These are phyloP conservation scores for Draba incana DNA, from an alignment of 345 rosid species.

Conservation along the genomic window DNA sequence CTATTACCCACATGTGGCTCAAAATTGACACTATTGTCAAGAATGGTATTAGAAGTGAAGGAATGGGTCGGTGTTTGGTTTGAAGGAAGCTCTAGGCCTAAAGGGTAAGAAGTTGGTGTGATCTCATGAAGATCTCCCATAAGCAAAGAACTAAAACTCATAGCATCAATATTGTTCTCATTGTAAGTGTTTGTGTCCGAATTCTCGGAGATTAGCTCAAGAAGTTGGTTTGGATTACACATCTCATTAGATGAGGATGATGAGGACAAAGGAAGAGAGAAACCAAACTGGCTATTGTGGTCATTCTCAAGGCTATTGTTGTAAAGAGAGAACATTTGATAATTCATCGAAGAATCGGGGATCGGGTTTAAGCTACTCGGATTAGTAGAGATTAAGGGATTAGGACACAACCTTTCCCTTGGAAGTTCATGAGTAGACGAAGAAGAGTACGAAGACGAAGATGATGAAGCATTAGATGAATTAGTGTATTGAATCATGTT, in stretches of 20 bases:
- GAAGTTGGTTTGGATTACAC: slow-evolving; percentile 30
- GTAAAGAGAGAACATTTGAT: slow-evolving; percentile 37
- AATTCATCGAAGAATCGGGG: slow-evolving; percentile 23
- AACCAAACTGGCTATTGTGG: slow-evolving; percentile 29
- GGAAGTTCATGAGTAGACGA: slow-evolving; percentile 38
- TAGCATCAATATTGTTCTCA: slow-evolving; percentile 31
- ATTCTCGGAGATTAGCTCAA: slow-evolving; percentile 36
- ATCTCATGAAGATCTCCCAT: slow-evolving; percentile 44
- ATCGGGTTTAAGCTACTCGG: slow-evolving; percentile 32
- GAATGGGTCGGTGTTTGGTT: slow-evolving; percentile 46
- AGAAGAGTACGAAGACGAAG: slow-evolving; percentile 42
- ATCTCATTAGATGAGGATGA: slow-evolving; percentile 37
- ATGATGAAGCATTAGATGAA: slow-evolving; percentile 38
- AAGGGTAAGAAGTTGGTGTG: slow-evolving; percentile 29
- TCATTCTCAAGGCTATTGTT: slow-evolving; percentile 33
- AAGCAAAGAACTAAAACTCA: slow-evolving; percentile 58
- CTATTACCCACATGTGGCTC: slow-evolving; percentile 39
- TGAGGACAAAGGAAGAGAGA: slow-evolving; percentile 44
- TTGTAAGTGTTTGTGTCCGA: slow-evolving; percentile 23
- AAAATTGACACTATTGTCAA: slow-evolving; percentile 16
- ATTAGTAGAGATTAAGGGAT: slow-evolving; percentile 37
- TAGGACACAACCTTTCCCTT: slow-evolving; percentile 18
- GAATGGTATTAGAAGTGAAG: slow-evolving; percentile 25
- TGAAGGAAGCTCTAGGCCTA: slow-evolving; percentile 58
- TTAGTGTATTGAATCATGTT: slow-evolving; percentile 34